phyloP scores from a whole-genome alignment of 768 basidiomycete genomes.

The Psilocybe cubensis region DNA sequence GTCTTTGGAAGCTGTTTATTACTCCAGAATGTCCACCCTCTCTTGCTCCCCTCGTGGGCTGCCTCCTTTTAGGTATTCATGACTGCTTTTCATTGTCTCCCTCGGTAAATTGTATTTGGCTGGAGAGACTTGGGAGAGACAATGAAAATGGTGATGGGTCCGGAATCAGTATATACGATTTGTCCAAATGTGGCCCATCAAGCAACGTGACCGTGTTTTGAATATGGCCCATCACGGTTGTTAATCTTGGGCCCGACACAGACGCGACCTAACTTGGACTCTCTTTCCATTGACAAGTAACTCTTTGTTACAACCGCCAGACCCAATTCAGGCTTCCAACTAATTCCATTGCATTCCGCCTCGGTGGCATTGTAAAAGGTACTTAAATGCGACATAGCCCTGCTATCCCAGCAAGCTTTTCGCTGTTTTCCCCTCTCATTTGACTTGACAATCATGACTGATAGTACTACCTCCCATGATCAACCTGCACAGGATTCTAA shows the following conservation, averaged over 20 bases:
- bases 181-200: not conserved
- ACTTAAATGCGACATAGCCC: not conserved
- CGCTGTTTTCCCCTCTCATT: not conserved
- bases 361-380: not conserved
- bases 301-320: not conserved
- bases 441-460: not conserved
- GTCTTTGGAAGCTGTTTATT: no score
- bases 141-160: no score
- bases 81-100: no score
- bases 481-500: not conserved
- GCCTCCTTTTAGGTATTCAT: no score
- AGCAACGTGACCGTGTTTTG: not conserved
- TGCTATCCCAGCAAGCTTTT: not conserved
- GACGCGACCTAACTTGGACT: not conserved
- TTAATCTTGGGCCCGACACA: not conserved
- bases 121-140: no score
- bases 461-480: not conserved
- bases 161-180: not conserved
- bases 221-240: not conserved
- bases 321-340: no score
- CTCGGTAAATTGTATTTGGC: no score
- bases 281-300: not conserved
- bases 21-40: no score
- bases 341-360: no score
- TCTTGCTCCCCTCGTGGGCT: no score